A percentile compares a stretch with the other conserved stretches of the same genome.
Conservation (phyloP, 345 rosid genomes). For the Zanthoxylum bungeanum region DNA sequence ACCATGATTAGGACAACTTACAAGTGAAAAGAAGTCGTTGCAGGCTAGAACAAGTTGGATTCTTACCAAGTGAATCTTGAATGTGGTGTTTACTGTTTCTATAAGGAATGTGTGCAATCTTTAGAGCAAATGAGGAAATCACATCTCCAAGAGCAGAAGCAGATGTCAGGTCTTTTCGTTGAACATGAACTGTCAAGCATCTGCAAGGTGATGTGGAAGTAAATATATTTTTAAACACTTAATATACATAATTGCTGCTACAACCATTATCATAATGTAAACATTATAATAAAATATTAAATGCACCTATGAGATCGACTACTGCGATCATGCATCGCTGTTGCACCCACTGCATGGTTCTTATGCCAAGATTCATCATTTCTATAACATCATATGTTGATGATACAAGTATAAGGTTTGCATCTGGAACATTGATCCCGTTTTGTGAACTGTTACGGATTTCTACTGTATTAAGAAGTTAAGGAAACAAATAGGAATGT, state of each 20-base stretch:
- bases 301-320: conserved; percentile 96
- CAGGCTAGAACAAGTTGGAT: not conserved
- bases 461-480: conserved; percentile 64
- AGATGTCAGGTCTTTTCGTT: conserved; percentile 77
- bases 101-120: conserved; percentile 83
- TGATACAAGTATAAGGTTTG: conserved; percentile 71
- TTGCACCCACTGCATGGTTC: conserved; percentile 83
- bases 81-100: conserved; percentile 94
- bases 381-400: conserved; percentile 75
- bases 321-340: conserved; percentile 93
- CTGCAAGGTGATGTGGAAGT: conserved; percentile 39
- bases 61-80: conserved; percentile 91
- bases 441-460: conserved; percentile 84
- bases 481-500: conserved; percentile 23
- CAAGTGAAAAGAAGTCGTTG: not conserved
- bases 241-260: not conserved
- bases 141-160: conserved; percentile 96
- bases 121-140: conserved; percentile 84
- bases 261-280: not conserved
- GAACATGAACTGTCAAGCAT: conserved; percentile 93
- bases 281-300: not conserved
- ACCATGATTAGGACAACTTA: conserved; percentile 4
- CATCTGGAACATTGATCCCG: conserved; percentile 94
- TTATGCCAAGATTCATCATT: conserved; percentile 75
- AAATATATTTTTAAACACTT: conserved; percentile 6